These are phyloP conservation scores for Suhomyces panamericanus DNA, from an alignment of 1,139 yeast species.

Conservation along the genomic window DNA sequence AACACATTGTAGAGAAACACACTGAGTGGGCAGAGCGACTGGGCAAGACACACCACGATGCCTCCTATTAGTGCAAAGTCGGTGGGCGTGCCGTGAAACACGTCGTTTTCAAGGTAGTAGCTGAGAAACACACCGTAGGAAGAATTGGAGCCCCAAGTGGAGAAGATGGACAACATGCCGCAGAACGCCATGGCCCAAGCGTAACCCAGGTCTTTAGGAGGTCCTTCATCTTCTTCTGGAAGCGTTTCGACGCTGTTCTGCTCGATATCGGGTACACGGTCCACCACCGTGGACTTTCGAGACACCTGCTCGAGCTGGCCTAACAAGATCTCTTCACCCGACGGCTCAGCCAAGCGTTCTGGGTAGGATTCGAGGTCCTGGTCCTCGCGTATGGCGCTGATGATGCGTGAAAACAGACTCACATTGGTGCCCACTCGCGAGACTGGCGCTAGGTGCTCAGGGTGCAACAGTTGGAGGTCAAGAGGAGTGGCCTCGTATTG, in stretches of 20 bases:
- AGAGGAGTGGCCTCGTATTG: background rate
- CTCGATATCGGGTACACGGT: too few species aligned
- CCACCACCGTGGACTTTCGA: conserved; percentile 6
- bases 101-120: conserved; percentile 46
- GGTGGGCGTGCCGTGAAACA: conserved; percentile 53
- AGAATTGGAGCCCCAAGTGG: conserved; percentile 77
- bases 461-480: background rate
- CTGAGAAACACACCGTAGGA: conserved; percentile 68
- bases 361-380: conserved; percentile 23
- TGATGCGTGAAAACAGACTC: conserved; percentile 29
- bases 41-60: conserved; percentile 57
- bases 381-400: conserved; percentile 38
- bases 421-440: background rate
- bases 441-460: background rate
- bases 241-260: conserved; percentile 3
- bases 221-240: conserved; percentile 22
- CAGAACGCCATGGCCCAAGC: conserved; percentile 70
- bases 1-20: conserved; percentile 35
- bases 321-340: conserved; percentile 26
- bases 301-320: conserved; percentile 24
- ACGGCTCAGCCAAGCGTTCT: conserved; percentile 22
- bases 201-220: conserved; percentile 67
- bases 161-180: conserved; percentile 46
- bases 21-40: conserved; percentile 56
- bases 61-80: conserved; percentile 76